A percentile compares a stretch with the other conserved stretches of the same genome.
These are phyloP conservation scores for Trichoderma cornu-damae DNA, from an alignment of 2,329 filamentous ascomycete species.

Conservation along the genomic window DNA sequence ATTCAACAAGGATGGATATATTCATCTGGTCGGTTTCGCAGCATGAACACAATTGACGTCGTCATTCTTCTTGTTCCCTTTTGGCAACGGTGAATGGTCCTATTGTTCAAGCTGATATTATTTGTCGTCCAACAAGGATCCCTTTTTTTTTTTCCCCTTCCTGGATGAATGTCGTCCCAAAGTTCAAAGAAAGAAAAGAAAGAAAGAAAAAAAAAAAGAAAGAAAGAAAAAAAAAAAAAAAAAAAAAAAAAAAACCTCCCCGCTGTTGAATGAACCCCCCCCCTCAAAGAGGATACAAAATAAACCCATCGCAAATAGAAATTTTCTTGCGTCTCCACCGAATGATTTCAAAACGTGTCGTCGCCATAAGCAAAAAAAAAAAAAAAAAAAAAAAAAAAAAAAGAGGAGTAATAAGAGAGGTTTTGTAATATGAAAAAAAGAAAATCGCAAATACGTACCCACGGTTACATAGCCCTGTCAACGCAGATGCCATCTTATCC, in stretches of 20 bases:
- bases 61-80: neutral
- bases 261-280: slow-evolving; percentile 3
- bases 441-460: slow-evolving; percentile 6
- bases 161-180: neutral
- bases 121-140: neutral
- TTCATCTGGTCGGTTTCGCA: neutral
- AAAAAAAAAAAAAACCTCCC: too few species aligned
- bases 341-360: neutral
- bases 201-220: neutral
- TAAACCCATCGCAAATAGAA: slow-evolving; percentile 6
- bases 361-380: neutral
- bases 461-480: neutral
- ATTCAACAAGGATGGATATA: too few species aligned
- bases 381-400: neutral
- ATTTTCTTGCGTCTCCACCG: slow-evolving; percentile 8
- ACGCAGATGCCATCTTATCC: slow-evolving; percentile 4
- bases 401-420: neutral
- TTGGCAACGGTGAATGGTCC: neutral
- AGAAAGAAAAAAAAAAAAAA: neutral
- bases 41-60: neutral
- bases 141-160: too few species aligned
- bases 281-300: slow-evolving; percentile 2
- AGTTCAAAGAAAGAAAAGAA: neutral
- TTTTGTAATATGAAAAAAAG: neutral
- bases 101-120: neutral